phyloP scores from a whole-genome alignment of 139 green algal species.

The Chlamydomonas schloesseri region DNA sequence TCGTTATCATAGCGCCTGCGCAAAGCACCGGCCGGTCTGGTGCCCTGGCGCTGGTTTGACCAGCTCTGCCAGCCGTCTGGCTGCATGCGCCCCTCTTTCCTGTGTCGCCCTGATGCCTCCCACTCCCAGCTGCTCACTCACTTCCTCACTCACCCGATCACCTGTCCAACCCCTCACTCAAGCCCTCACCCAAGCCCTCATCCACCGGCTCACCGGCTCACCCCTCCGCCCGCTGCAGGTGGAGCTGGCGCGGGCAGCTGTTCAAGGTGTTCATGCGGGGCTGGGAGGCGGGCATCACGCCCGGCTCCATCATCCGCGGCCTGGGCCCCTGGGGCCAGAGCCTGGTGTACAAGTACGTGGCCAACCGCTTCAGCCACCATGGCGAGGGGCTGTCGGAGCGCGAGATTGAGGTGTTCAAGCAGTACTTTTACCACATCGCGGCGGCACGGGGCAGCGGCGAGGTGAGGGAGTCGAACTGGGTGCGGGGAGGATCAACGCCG shows the following conservation, averaged over 20 bases:
- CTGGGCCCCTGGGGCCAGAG: conserved; percentile 79
- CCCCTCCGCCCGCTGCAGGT: too few relatives aligned
- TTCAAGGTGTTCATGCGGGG: conserved; percentile 56
- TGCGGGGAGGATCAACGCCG: background rate
- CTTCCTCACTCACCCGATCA: too few relatives aligned
- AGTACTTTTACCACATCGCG: conserved; percentile 84
- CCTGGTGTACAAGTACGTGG: conserved; percentile 70
- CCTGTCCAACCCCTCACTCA: too few relatives aligned
- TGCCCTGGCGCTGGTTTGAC: too few relatives aligned
- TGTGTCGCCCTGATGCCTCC: too few relatives aligned
- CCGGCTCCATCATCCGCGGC: conserved; percentile 75
- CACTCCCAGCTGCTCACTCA: too few relatives aligned
- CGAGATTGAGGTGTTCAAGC: conserved; percentile 64
- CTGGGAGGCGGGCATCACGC: conserved; percentile 84
- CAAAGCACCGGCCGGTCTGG: too few relatives aligned
- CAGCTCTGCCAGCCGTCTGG: too few relatives aligned
- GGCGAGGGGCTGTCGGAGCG: conserved; percentile 58
- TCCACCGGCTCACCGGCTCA: too few relatives aligned
- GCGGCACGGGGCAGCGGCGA: conserved; percentile 78
- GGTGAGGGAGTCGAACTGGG: conserved; percentile 4
- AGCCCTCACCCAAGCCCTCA: too few relatives aligned
- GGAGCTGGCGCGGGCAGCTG: conserved; percentile 56
- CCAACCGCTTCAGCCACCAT: conserved; percentile 63
- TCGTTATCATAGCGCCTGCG: too few relatives aligned
- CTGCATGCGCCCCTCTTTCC: too few relatives aligned